Evolutionary conservation across 2,329 filamentous ascomycete genomes (phyloP).

Genomic region (Ophiocordyceps polyrhachis-furcata): DNA sequence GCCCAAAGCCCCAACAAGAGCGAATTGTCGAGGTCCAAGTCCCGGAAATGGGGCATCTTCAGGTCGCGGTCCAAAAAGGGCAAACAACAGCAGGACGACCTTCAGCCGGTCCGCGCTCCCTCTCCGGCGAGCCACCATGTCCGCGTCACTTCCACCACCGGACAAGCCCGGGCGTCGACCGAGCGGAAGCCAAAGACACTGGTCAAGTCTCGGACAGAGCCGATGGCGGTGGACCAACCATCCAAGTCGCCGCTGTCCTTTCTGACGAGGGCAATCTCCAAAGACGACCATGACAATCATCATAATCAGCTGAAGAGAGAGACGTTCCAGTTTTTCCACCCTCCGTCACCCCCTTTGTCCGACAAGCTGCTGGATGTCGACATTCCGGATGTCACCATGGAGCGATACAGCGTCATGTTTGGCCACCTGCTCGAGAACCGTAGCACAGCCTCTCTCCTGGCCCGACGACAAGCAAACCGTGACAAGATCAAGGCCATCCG

Average conservation of each 20-base stretch:
- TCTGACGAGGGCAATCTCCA: neutral
- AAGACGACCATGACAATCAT: neutral
- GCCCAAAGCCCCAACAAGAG: constrained; percentile 6
- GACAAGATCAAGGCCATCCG: constrained; percentile 30
- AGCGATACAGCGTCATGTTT: constrained; percentile 92
- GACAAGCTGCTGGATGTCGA: constrained; percentile 46
- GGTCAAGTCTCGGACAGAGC: neutral
- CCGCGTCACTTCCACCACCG: neutral
- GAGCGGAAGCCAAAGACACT: neutral
- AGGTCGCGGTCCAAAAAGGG: constrained; percentile 19
- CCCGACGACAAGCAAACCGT: constrained; percentile 38
- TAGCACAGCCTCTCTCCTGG: constrained; percentile 22
- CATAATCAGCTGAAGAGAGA: neutral
- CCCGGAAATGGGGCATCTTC: constrained; percentile 41
- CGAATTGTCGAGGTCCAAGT: constrained; percentile 21
- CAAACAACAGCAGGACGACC: constrained; percentile 1
- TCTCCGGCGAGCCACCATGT: neutral
- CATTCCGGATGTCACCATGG: constrained; percentile 64
- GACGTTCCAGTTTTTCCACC: neutral
- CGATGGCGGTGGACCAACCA: neutral
- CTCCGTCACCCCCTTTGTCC: constrained; percentile 1
- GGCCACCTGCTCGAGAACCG: constrained; percentile 44
- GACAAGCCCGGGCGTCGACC: neutral
- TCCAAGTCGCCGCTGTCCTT: neutral
- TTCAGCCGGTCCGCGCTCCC: neutral